A percentile compares a stretch with the other conserved stretches of the same genome.
Evolutionary conservation across 2,329 filamentous ascomycete genomes (phyloP).

Genomic region (Fusarium oligoseptatum): DNA sequence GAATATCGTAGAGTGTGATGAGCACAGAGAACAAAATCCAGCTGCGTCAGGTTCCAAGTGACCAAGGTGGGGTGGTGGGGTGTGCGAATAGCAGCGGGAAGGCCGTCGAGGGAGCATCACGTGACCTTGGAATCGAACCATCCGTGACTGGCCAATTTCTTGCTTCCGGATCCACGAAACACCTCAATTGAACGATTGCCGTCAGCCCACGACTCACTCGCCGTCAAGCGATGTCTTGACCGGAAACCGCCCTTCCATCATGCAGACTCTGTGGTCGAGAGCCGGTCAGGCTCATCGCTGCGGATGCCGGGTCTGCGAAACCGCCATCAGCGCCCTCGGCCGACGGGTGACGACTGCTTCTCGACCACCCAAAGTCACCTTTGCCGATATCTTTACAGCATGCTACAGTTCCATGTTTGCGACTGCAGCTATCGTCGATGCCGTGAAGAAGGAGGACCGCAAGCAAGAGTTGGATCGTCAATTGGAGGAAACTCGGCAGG

Average conservation of each 20-base stretch:
- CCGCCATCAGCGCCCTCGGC: slow-evolving; percentile 61
- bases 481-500: slow-evolving; percentile 67
- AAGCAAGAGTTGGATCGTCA: slow-evolving; percentile 72
- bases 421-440: slow-evolving; percentile 73
- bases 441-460: slow-evolving; percentile 68
- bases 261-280: slow-evolving; percentile 78
- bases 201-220: slow-evolving; percentile 25
- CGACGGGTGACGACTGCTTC: slow-evolving; percentile 64
- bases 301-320: slow-evolving; percentile 72
- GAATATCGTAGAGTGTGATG: slow-evolving; percentile 5
- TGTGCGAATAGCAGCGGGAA: slow-evolving; percentile 41
- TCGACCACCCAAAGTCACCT: slow-evolving; percentile 62
- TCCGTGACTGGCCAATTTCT: slow-evolving; percentile 43
- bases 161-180: slow-evolving; percentile 33
- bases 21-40: slow-evolving; percentile 22
- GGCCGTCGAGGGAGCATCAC: slow-evolving; percentile 23
- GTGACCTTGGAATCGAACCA: slow-evolving; percentile 47
- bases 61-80: slow-evolving; percentile 44
- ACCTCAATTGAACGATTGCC: slow-evolving; percentile 41
- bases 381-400: slow-evolving; percentile 72
- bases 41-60: slow-evolving; percentile 23
- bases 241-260: slow-evolving; percentile 56
- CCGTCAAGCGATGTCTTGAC: slow-evolving; percentile 43
- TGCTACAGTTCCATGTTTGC: slow-evolving; percentile 77
- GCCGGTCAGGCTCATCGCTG: slow-evolving; percentile 73